Evolutionary conservation across 2,329 filamentous ascomycete species (phyloP).

Genomic region (Drechslerella stenobrocha): DNA sequence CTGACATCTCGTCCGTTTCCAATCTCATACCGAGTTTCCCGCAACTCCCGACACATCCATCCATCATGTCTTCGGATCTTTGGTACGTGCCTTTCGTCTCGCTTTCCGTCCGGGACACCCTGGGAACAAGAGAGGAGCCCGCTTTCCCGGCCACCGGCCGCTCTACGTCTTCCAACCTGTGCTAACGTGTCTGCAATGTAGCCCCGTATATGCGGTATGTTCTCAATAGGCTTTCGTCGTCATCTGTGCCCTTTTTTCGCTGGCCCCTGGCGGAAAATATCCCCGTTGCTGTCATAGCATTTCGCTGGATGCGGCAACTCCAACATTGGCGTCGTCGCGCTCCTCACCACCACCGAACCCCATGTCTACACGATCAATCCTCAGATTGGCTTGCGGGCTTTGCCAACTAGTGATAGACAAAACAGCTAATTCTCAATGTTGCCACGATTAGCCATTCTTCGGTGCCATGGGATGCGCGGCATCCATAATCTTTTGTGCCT

Average conservation of each 20-base stretch:
- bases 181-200: slow-evolving; percentile 58
- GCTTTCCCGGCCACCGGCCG: neutral
- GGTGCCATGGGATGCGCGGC: slow-evolving; percentile 95
- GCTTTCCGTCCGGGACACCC: slow-evolving; percentile 22
- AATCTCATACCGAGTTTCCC: slow-evolving; percentile 44
- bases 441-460: slow-evolving; percentile 71
- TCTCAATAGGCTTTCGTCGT: slow-evolving; percentile 49
- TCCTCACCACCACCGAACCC: neutral
- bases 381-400: neutral
- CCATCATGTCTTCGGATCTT: slow-evolving; percentile 75
- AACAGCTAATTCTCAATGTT: slow-evolving; percentile 53
- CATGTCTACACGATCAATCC: neutral
- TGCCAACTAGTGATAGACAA: neutral
- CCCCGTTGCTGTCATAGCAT: slow-evolving; percentile 52
- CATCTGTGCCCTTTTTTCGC: slow-evolving; percentile 38
- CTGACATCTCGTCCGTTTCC: slow-evolving; percentile 3
- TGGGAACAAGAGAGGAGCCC: slow-evolving; percentile 1
- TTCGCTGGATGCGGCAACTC: slow-evolving; percentile 42
- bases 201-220: slow-evolving; percentile 99
- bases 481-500: slow-evolving; percentile 94
- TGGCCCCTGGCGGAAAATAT: slow-evolving; percentile 49
- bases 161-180: neutral
- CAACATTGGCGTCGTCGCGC: slow-evolving; percentile 32
- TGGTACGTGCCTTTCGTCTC: slow-evolving; percentile 67
- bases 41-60: slow-evolving; percentile 44